Evolutionary conservation across 2,329 filamentous ascomycete species (phyloP).

Genomic region (Lithohypha guttulata): DNA sequence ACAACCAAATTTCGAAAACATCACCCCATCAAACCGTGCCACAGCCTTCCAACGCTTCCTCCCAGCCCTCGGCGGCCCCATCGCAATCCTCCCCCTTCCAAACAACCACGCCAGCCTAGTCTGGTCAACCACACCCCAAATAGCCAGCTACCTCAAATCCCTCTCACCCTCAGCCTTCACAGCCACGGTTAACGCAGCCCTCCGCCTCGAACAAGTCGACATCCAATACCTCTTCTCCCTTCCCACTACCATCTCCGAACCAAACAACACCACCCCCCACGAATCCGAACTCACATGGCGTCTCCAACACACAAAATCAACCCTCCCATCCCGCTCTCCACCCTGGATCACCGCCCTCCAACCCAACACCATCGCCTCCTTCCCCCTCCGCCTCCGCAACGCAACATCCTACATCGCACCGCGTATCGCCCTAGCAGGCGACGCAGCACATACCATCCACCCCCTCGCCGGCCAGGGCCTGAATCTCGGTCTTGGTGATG

Average conservation of each 20-base stretch:
- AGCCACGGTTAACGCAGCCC: constrained; percentile 86
- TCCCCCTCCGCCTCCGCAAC: constrained; percentile 82
- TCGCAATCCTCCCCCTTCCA: constrained; percentile 83
- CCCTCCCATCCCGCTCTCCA: constrained; percentile 42
- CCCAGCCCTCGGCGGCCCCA: constrained; percentile 64
- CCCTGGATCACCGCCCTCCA: constrained; percentile 61
- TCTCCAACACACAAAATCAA: constrained; percentile 54
- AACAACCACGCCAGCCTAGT: constrained; percentile 75
- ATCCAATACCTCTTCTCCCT: constrained; percentile 70
- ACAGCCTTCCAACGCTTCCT: constrained; percentile 93
- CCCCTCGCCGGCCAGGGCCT: constrained; percentile 89
- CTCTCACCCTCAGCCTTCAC: constrained; percentile 63
- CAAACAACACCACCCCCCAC: constrained; percentile 10
- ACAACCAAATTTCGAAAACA: neutral
- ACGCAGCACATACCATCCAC: constrained; percentile 91
- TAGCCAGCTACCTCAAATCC: constrained; percentile 68
- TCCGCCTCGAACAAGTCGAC: constrained; percentile 69
- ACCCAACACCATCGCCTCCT: constrained; percentile 69
- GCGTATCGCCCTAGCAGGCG: constrained; percentile 82
- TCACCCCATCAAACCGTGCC: constrained; percentile 21
- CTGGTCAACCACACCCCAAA: constrained; percentile 81
- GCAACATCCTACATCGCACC: constrained; percentile 89
- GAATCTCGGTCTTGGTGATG: constrained; percentile 85
- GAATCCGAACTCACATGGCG: constrained; percentile 66
- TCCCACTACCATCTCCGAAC: constrained; percentile 26